Conservation (phyloP, 2,329 filamentous ascomycete species). For the Achaetomium macrosporum region DNA sequence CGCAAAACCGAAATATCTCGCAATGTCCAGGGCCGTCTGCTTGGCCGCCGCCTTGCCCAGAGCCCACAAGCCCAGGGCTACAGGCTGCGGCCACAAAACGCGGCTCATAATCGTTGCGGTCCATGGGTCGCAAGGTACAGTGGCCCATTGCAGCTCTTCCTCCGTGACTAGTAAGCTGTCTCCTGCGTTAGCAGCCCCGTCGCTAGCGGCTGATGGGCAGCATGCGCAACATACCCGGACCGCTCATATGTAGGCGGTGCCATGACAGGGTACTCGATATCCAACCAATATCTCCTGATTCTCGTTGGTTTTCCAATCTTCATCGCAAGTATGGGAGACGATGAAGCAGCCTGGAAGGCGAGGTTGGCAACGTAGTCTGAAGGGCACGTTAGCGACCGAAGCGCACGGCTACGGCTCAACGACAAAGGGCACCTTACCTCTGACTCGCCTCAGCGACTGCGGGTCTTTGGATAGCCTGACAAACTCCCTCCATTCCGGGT, state of each 20-base stretch:
- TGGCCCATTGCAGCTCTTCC: conserved; percentile 43
- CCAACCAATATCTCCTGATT: conserved; percentile 51
- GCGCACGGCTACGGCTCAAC: neutral
- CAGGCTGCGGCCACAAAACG: conserved; percentile 48
- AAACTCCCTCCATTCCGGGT: conserved; percentile 60
- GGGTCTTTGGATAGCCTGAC: conserved; percentile 51
- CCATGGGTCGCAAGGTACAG: conserved; percentile 43
- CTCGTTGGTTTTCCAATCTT: conserved; percentile 40
- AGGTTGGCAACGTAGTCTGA: conserved; percentile 41
- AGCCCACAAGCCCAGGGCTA: conserved; percentile 46
- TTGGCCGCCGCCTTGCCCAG: conserved; percentile 44
- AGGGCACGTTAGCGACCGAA: conserved; percentile 9
- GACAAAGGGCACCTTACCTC: conserved; percentile 32
- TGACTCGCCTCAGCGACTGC: conserved; percentile 42
- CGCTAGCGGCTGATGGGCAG: neutral
- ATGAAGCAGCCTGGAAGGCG: conserved; percentile 38
- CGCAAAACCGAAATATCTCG: conserved; percentile 42
- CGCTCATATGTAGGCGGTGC: conserved; percentile 56
- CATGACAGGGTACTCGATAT: conserved; percentile 52
- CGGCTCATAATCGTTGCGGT: conserved; percentile 41
- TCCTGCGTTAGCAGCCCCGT: conserved; percentile 21
- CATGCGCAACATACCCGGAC: conserved; percentile 44
- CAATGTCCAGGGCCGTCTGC: conserved; percentile 40
- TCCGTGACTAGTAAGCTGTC: conserved; percentile 45
- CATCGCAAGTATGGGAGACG: conserved; percentile 37